phyloP scores from a whole-genome alignment of 345 rosid genomes.

The Salix arbutifolia region DNA sequence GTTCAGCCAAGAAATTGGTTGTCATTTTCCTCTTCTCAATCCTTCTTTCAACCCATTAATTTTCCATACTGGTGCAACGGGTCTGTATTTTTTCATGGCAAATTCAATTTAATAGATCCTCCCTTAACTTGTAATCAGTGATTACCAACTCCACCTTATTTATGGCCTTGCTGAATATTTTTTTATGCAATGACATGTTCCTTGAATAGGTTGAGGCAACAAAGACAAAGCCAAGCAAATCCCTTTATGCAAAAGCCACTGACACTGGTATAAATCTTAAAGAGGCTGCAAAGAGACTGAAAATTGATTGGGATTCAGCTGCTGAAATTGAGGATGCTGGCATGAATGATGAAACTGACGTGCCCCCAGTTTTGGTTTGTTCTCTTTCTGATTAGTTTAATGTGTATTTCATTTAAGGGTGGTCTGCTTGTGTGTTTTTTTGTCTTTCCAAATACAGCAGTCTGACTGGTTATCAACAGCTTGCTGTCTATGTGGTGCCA shows the following conservation, averaged over 20 bases:
- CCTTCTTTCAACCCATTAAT: too few species aligned
- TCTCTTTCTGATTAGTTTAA: conserved; percentile 8
- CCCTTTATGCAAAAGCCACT: conserved; percentile 76
- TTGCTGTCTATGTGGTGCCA: neutral
- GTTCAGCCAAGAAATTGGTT: too few species aligned
- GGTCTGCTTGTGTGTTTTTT: neutral
- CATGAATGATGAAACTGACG: conserved; percentile 49
- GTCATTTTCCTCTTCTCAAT: too few species aligned
- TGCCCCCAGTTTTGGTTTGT: conserved; percentile 71
- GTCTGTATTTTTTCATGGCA: too few species aligned
- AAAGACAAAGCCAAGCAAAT: conserved; percentile 59
- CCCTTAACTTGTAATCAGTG: too few species aligned
- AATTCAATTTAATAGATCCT: too few species aligned
- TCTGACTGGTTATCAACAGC: neutral
- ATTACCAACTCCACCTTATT: too few species aligned
- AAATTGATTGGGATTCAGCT: conserved; percentile 91
- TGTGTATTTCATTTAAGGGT: neutral
- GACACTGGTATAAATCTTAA: conserved; percentile 78
- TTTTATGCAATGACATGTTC: conserved; percentile 8
- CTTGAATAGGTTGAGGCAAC: conserved; percentile 52
- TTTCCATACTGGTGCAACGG: too few species aligned
- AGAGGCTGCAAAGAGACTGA: conserved; percentile 84
- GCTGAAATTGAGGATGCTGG: conserved; percentile 74
- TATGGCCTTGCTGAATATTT: too few species aligned
- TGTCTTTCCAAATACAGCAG: neutral